Conservation (phyloP, 176 grass and related monocot species). For the Secale cereale region DNA sequence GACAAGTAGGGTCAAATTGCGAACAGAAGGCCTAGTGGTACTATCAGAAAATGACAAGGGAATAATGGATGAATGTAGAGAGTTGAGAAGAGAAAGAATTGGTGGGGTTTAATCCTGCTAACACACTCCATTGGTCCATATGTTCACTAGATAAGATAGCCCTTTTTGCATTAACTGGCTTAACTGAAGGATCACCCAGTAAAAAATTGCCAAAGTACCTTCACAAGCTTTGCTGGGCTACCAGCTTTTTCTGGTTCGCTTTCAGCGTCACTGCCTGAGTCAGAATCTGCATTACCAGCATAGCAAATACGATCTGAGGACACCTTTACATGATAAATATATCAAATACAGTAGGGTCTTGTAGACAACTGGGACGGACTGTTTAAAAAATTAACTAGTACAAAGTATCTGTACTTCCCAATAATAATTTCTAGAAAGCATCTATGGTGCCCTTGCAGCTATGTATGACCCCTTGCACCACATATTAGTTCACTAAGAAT, state of each 20-base stretch:
- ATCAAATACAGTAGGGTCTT: not conserved
- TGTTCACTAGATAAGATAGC: not conserved
- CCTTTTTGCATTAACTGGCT: not conserved
- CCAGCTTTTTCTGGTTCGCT: slow-evolving; percentile 53
- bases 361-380: not conserved
- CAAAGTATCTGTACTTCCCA: not conserved
- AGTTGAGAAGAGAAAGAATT: not conserved
- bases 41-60: too few species aligned
- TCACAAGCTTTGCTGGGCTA: slow-evolving; percentile 48
- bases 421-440: not conserved
- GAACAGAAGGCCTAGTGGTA: not conserved
- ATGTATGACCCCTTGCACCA: not conserved
- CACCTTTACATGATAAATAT: slow-evolving; percentile 3
- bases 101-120: not conserved
- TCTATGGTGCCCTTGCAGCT: not conserved
- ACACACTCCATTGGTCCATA: not conserved
- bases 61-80: not conserved
- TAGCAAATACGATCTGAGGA: slow-evolving; percentile 18
- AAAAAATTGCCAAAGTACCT: slow-evolving; percentile 52
- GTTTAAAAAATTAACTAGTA: not conserved
- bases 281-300: slow-evolving; percentile 69
- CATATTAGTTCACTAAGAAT: not conserved
- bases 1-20: not conserved
- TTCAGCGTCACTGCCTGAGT: slow-evolving; percentile 70
- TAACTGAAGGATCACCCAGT: not conserved